Conservation (phyloP, 257 asterid genomes). For the Solanum chmielewskii region DNA sequence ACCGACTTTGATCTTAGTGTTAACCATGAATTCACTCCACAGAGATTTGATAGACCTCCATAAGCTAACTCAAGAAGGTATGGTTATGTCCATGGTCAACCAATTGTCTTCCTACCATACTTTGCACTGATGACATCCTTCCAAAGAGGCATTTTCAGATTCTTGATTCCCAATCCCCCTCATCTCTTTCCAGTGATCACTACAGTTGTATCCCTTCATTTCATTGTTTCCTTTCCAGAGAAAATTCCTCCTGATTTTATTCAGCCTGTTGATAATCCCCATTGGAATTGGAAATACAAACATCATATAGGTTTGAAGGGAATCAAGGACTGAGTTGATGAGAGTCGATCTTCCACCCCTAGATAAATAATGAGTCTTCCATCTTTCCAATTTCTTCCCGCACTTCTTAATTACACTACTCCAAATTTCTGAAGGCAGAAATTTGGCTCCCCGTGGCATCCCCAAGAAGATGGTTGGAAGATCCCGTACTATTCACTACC, state of each 20-base stretch:
- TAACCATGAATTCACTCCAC: background rate
- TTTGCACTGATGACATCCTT: background rate
- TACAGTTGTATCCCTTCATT: background rate
- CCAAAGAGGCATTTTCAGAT: background rate
- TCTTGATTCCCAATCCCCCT: background rate
- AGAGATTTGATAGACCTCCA: background rate
- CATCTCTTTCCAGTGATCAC: background rate
- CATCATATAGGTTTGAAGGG: background rate
- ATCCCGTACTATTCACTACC: background rate
- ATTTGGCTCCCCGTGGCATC: background rate
- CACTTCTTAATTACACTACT: background rate
- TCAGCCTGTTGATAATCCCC: background rate
- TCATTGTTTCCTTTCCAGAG: background rate
- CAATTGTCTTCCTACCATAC: background rate
- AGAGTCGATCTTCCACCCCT: background rate
- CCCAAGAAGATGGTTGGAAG: background rate
- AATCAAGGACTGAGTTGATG: background rate
- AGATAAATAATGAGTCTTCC: background rate
- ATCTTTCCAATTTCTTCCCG: background rate
- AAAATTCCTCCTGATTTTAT: background rate
- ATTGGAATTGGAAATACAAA: background rate
- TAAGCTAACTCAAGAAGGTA: background rate
- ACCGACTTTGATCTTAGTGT: background rate
- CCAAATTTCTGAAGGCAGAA: background rate
- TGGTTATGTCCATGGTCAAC: background rate